Base-by-base conservation (phyloP, 2,329 filamentous ascomycete genomes). In the Paecilomyces variotii region DNA sequence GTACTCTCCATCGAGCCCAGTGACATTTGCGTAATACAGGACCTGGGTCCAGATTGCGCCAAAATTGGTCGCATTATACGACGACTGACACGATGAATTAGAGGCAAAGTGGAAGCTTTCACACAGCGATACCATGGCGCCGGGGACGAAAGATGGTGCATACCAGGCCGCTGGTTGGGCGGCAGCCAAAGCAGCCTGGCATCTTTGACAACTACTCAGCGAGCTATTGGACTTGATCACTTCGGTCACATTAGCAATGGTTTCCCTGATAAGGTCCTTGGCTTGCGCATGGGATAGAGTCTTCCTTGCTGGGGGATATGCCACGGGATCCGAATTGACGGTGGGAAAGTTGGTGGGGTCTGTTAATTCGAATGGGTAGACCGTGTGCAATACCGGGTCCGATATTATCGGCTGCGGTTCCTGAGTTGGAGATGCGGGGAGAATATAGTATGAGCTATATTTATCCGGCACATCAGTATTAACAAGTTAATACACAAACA, bases 1-100 rank as follows among this genome's bases (percentile, higher is more conserved):
- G 60, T 82, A 84, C 57, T 77, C 71, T 4, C 82, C 83, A 65
- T 86, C 83, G 2, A 79, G 71, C 7, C 82, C 82, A 24, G 72
- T 71, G 7, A 84, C 74, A 65, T 85, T 76, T 6, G 81, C 82
- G 51, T 79, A 73, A 2, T 79, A 76, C 32, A 86, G 70, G 1
- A 85, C 73, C 63, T 85, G 83, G 3, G 82, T 82, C 82, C 81
- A 85, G 57, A 82, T 75, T 0, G 80, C 78, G 19, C 83, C 83
- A 61, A 80, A 82, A 14, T 72, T 79, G 14, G 72, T 68, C 2
- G 76, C 74, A 1, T 75, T 71, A 59, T 80, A 85, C 50, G 75
- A 76, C 25, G 76, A 71, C 56, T 76, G 71, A 63, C 83, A 85
- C 0, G 75, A 75, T 10, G 70, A 64, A 60, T 80, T 78, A 0